These are phyloP conservation scores for Cryphonectria parasitica DNA, from an alignment of 2,329 filamentous ascomycete genomes.

Conservation along the genomic window DNA sequence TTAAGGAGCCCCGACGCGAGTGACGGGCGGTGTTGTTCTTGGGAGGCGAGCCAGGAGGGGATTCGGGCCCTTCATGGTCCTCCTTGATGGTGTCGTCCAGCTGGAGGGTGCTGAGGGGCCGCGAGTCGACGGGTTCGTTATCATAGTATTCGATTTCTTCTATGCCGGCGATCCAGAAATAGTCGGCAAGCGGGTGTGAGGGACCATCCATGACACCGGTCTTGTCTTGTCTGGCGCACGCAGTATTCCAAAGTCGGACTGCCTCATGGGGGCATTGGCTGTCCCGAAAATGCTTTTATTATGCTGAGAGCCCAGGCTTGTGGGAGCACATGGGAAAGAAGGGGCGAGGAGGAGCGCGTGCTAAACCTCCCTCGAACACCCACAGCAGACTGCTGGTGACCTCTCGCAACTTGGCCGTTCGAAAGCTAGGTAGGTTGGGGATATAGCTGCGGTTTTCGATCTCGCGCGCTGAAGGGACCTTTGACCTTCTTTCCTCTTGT, in stretches of 20 bases:
- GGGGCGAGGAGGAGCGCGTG: not conserved
- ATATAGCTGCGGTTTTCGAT: not conserved
- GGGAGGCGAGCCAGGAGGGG: constrained; percentile 35
- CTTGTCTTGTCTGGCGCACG: constrained; percentile 21
- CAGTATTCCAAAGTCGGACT: constrained; percentile 20
- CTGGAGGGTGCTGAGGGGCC: constrained; percentile 43
- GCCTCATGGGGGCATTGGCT: constrained; percentile 29
- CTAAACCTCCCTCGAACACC: constrained; percentile 9
- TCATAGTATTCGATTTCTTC: constrained; percentile 70
- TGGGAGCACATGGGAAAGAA: constrained; percentile 17
- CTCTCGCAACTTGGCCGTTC: not conserved
- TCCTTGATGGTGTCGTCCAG: constrained; percentile 65
- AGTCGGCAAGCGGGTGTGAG: constrained; percentile 70
- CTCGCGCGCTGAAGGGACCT: not conserved
- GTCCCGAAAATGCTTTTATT: constrained; percentile 4
- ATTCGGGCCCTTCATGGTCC: constrained; percentile 56
- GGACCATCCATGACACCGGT: constrained; percentile 60
- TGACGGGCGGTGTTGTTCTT: constrained; percentile 53
- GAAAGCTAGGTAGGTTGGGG: not conserved
- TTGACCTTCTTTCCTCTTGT: not conserved
- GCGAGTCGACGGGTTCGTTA: constrained; percentile 35
- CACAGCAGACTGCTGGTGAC: constrained; percentile 11
- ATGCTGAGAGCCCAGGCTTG: constrained; percentile 16
- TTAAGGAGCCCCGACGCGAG: constrained; percentile 64
- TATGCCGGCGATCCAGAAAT: constrained; percentile 76